Percentiles rank a stretch among this genome's conserved stretches.
Conservation (phyloP, 345 rosid species). For the Eucalyptus cloeziana region DNA sequence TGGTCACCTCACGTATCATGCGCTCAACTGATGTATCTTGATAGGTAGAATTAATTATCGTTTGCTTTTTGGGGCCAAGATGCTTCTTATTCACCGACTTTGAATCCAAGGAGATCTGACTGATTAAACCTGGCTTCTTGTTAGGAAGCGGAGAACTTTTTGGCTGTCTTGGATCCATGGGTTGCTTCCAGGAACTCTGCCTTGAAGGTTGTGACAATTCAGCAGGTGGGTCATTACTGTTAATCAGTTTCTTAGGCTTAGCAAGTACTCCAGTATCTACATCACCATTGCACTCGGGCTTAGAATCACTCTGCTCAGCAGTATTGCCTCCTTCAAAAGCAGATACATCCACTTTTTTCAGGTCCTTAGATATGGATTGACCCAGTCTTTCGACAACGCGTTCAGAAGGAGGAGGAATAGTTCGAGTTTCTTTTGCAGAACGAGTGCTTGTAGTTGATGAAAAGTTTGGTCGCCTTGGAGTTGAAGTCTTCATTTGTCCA, state of each 20-base stretch:
- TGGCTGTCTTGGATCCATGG: conserved; percentile 36
- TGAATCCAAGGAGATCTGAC: conserved; percentile 58
- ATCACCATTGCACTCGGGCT: conserved; percentile 64
- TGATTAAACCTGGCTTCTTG: conserved; percentile 33
- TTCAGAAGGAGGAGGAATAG: conserved; percentile 30
- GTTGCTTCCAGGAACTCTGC: conserved; percentile 82
- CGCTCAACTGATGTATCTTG: conserved; percentile 99
- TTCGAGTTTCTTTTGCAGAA: conserved; percentile 64
- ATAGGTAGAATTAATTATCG: conserved; percentile 25
- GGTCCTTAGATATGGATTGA: conserved; percentile 35
- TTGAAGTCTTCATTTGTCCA: conserved; percentile 53
- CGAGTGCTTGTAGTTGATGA: conserved; percentile 52
- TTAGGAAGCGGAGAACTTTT: conserved; percentile 42
- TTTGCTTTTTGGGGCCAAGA: conserved; percentile 47
- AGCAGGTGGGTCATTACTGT: conserved; percentile 38
- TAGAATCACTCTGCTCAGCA: conserved; percentile 39
- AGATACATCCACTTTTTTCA: conserved; percentile 43
- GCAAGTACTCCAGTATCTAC: conserved; percentile 23
- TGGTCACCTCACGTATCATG: conserved; percentile 93
- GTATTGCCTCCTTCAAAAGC: conserved; percentile 36
- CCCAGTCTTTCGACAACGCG: conserved; percentile 40
- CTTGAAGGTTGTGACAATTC: conserved; percentile 40
- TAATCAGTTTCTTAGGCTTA: conserved; percentile 53
- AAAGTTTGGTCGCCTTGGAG: conserved; percentile 67
- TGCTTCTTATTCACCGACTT: conserved; percentile 68